A percentile compares a stretch with the other conserved stretches of the same genome.
phyloP scores from a whole-genome alignment of 345 rosid species.

The Salix purpurea region DNA sequence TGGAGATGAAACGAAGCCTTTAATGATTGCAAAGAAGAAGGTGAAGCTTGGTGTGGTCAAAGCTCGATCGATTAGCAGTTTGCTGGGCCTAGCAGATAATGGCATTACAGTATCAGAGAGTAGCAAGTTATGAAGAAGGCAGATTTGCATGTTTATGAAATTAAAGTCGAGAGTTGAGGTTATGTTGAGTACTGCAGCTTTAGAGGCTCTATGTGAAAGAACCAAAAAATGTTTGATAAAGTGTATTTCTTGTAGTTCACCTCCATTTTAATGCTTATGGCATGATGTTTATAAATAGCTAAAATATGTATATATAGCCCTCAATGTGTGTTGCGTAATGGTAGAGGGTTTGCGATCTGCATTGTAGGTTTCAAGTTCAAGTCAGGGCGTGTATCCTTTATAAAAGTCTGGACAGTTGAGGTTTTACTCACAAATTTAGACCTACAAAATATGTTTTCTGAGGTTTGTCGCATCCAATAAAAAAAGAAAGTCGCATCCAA shows the following conservation, averaged over 20 bases:
- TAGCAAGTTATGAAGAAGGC: background rate
- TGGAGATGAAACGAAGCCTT: constrained; percentile 22
- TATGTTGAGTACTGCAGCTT: background rate
- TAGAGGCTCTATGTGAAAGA: background rate
- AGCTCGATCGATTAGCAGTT: constrained; percentile 89
- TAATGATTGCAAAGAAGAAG: constrained; percentile 43
- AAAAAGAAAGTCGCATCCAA: no score
- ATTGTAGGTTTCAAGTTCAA: fast-evolving
- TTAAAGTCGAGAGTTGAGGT: background rate
- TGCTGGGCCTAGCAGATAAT: constrained; percentile 53
- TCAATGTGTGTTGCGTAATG: no score
- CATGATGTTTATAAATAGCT: background rate
- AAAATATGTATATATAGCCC: no score
- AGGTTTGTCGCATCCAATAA: no score
- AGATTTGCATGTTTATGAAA: background rate
- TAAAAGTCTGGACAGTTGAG: fast-evolving
- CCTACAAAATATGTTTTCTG: no score
- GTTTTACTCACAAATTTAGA: no score
- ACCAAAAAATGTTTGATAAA: background rate
- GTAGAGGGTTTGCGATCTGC: no score
- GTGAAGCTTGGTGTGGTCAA: constrained; percentile 81
- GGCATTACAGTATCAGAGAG: constrained; percentile 11
- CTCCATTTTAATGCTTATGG: background rate
- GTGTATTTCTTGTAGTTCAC: background rate
- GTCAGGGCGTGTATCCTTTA: fast-evolving